These are phyloP conservation scores for Umbelopsis isabellina DNA, from an alignment of 192 early-diverging fungal species.

Conservation along the genomic window DNA sequence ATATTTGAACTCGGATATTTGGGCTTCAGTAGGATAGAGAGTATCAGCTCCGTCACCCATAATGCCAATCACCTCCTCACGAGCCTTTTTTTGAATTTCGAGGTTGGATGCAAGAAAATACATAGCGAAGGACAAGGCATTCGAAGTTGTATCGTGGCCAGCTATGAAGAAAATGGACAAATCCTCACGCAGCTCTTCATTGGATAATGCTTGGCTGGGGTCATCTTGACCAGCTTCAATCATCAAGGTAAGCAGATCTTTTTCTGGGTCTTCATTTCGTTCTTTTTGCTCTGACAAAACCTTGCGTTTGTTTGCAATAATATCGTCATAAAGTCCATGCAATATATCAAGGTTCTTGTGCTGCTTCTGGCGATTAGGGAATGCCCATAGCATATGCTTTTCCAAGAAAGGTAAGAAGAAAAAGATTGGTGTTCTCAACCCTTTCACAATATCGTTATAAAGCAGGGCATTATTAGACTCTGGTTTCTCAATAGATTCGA, in stretches of 20 bases:
- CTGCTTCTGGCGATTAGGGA: background rate
- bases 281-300: background rate
- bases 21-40: conserved; percentile 32
- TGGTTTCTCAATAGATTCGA: conserved; percentile 49
- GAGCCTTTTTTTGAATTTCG: conserved; percentile 20
- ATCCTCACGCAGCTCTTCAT: background rate
- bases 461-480: conserved; percentile 41
- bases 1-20: conserved; percentile 56
- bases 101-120: conserved; percentile 19
- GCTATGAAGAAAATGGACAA: background rate
- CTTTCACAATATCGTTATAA: conserved; percentile 49
- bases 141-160: conserved; percentile 25
- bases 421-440: conserved; percentile 49
- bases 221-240: conserved; percentile 27
- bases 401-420: conserved; percentile 59
- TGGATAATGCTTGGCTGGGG: background rate
- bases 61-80: conserved; percentile 25
- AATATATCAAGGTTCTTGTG: conserved; percentile 27
- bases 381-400: conserved; percentile 9
- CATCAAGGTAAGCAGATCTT: conserved; percentile 40
- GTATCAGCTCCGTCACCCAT: conserved; percentile 26
- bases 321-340: background rate
- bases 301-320: conserved; percentile 24
- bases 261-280: conserved; percentile 20
- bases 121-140: conserved; percentile 17